phyloP scores from a whole-genome alignment of 1,284 basidiomycete genomes.

The Marasmius fiardii region DNA sequence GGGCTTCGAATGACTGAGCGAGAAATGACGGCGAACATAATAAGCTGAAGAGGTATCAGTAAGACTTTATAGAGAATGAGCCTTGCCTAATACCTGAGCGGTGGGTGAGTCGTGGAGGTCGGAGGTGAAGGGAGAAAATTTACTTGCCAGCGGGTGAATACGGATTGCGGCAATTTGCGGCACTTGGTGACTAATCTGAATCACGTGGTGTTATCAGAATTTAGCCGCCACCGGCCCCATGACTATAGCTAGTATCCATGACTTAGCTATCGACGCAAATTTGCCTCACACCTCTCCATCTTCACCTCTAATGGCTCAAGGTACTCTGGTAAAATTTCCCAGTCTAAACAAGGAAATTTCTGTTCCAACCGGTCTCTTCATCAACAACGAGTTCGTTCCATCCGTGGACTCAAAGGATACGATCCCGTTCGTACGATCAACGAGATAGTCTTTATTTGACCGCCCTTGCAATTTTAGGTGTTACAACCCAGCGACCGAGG shows the following conservation, averaged over 20 bases:
- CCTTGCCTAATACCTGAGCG: too few species aligned
- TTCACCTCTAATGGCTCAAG: constrained; percentile 34
- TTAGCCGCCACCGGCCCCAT: too few species aligned
- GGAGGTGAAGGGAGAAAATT: background rate
- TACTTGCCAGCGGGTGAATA: too few species aligned
- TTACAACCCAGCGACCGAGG: constrained; percentile 74
- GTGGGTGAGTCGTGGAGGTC: background rate
- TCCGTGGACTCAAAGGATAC: constrained; percentile 59
- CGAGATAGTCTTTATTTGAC: background rate
- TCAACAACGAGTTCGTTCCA: constrained; percentile 83
- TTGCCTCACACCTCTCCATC: background rate
- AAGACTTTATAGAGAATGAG: background rate
- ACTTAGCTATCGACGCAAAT: background rate
- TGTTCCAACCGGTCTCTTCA: constrained; percentile 84
- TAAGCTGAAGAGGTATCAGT: background rate
- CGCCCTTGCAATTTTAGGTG: constrained; percentile 4
- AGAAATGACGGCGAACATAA: background rate
- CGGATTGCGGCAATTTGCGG: too few species aligned
- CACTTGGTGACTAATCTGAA: too few species aligned
- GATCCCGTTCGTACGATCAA: constrained; percentile 44
- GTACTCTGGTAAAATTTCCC: constrained; percentile 34
- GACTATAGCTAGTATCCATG: too few species aligned
- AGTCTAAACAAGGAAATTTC: constrained; percentile 48
- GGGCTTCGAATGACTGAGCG: background rate
- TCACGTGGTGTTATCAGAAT: too few species aligned